A percentile compares a stretch with the other conserved stretches of the same genome.
phyloP scores from a whole-genome alignment of 139 green algal genomes.

The Dunaliella sp. region DNA sequence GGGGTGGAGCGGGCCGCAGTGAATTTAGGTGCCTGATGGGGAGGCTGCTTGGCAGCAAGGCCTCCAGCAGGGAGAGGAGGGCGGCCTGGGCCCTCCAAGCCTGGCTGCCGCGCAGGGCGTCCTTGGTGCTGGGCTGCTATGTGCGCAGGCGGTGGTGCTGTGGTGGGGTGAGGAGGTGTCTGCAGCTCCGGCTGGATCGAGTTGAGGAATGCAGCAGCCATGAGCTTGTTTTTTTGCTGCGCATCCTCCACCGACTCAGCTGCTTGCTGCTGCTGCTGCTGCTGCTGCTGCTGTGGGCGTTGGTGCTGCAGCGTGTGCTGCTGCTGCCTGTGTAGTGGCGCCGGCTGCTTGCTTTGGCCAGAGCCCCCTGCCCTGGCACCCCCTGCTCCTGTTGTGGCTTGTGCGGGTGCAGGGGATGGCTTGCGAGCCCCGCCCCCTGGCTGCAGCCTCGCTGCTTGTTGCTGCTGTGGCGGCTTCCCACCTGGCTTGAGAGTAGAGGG shows the following conservation, averaged over 20 bases:
- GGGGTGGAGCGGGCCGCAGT: no score
- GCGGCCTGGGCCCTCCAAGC: no score
- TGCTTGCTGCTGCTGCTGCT: not conserved
- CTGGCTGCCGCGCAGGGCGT: no score
- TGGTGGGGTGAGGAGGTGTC: not conserved
- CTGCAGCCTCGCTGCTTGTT: no score
- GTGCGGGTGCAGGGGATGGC: not conserved
- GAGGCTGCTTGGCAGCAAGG: no score
- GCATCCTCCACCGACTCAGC: not conserved
- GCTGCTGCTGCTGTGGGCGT: not conserved
- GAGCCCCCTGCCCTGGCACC: no score
- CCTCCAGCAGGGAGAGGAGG: no score
- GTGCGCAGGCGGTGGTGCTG: not conserved
- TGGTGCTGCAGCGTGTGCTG: not conserved
- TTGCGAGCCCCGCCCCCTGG: not conserved
- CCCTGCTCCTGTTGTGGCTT: not conserved
- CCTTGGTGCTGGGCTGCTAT: no score
- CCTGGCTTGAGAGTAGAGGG: not conserved
- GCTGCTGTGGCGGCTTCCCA: no score
- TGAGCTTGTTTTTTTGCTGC: conserved; percentile 15
- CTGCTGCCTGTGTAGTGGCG: no score
- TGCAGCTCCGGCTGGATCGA: not conserved
- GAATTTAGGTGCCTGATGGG: no score
- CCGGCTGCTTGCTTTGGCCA: no score
- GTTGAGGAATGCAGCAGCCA: not conserved